Evolutionary conservation across 805 yeast genomes (phyloP).

Genomic region (Candida quercuum): DNA sequence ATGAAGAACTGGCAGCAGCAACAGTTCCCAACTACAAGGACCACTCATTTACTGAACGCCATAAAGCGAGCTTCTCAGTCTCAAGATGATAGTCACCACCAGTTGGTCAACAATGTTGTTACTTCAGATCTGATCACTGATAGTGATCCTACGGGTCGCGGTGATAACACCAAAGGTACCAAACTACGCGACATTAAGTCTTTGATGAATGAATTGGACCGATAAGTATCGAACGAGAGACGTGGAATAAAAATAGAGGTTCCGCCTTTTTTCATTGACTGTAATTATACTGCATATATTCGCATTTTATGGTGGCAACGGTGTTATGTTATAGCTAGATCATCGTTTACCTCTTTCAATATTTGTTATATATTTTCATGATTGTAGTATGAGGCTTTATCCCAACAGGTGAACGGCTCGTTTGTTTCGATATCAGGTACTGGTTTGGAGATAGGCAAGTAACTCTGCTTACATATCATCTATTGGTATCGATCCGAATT

Average conservation of each 20-base stretch:
- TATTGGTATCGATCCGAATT: too few species aligned
- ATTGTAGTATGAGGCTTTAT: too few species aligned
- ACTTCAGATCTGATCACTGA: not conserved
- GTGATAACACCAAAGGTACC: constrained; percentile 1
- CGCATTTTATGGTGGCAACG: too few species aligned
- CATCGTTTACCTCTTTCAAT: too few species aligned
- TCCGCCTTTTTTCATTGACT: not conserved
- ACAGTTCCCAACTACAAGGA: not conserved
- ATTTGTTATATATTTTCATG: too few species aligned
- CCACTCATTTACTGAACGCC: not conserved
- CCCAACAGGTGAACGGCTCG: too few species aligned
- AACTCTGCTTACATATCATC: too few species aligned
- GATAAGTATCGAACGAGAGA: not conserved
- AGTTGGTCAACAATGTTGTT: not conserved
- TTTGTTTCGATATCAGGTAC: too few species aligned
- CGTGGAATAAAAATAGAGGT: not conserved
- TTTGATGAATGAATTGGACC: constrained; percentile 5
- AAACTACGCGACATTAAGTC: constrained; percentile 9
- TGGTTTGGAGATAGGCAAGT: too few species aligned
- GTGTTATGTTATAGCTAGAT: too few species aligned
- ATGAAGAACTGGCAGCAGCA: not conserved
- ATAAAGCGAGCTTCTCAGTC: too few species aligned
- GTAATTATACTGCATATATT: not conserved
- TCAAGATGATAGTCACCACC: not conserved
- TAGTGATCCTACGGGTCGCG: not conserved